These are phyloP conservation scores for Sporothrix euskadiensis DNA, from an alignment of 2,329 filamentous ascomycete genomes.

Conservation along the genomic window DNA sequence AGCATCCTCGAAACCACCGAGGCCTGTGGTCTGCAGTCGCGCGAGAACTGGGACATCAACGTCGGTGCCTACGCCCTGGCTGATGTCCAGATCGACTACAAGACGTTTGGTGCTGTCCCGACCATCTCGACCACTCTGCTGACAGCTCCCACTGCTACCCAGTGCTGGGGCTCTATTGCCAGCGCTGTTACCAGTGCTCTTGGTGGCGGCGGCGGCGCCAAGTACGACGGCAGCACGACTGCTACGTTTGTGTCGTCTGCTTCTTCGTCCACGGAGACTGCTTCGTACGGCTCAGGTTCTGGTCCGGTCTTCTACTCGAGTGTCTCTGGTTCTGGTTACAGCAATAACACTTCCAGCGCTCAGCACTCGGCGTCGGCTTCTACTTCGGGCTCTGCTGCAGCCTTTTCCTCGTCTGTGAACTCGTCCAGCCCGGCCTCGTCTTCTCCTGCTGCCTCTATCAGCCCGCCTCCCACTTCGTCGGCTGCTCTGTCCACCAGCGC, in stretches of 20 bases:
- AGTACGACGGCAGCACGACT: not conserved
- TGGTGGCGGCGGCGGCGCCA: not conserved
- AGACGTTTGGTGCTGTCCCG: constrained; percentile 45
- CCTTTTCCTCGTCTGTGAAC: not conserved
- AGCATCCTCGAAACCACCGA: constrained; percentile 43
- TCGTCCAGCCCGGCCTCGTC: not conserved
- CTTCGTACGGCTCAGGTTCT: not conserved
- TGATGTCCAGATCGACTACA: constrained; percentile 42
- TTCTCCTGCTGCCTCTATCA: not conserved
- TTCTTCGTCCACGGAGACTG: not conserved
- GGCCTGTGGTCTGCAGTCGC: constrained; percentile 41
- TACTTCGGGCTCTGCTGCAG: not conserved
- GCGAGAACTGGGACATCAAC: constrained; percentile 45
- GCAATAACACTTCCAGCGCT: not conserved
- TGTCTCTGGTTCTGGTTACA: not conserved
- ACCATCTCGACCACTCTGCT: constrained; percentile 46
- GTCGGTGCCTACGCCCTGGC: constrained; percentile 42
- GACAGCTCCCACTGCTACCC: constrained; percentile 41
- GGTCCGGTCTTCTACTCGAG: not conserved
- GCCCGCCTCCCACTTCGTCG: not conserved
- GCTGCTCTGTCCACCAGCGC: not conserved
- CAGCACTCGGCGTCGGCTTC: not conserved
- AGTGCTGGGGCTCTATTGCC: constrained; percentile 38
- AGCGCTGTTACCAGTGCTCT: not conserved
- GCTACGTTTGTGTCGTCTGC: not conserved